Conservation (phyloP, 2,329 filamentous ascomycete genomes). For the Alternaria sp. region DNA sequence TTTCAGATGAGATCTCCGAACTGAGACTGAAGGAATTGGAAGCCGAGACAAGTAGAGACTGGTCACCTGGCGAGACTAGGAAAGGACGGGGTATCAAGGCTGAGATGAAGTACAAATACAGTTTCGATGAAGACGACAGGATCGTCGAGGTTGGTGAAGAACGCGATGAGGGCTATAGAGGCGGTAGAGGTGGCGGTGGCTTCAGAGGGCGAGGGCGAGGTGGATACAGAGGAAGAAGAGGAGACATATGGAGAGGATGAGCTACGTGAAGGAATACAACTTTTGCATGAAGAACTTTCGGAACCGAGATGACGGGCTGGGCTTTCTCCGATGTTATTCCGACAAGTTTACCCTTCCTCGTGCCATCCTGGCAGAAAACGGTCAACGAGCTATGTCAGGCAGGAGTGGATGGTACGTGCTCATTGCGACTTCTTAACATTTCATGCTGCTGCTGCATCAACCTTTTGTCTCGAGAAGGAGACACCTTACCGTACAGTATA, state of each 20-base stretch:
- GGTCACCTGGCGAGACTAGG: conserved; percentile 46
- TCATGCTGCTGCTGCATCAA: neutral
- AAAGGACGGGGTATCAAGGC: conserved; percentile 42
- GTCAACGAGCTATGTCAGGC: neutral
- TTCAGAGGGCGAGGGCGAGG: conserved; percentile 13
- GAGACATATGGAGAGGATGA: conserved; percentile 12
- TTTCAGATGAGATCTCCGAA: conserved; percentile 69
- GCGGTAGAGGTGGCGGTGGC: conserved; percentile 8
- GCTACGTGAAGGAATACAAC: neutral
- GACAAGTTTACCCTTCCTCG: neutral
- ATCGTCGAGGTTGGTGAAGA: conserved; percentile 54
- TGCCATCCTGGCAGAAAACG: neutral
- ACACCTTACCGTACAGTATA: neutral
- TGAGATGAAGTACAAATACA: conserved; percentile 49
- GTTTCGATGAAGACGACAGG: conserved; percentile 56
- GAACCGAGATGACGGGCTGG: neutral
- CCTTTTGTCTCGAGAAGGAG: neutral
- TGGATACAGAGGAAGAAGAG: conserved; percentile 9
- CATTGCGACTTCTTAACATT: neutral
- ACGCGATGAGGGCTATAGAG: conserved; percentile 27
- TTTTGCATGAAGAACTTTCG: neutral
- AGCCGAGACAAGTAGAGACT: conserved; percentile 54
- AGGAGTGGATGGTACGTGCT: neutral
- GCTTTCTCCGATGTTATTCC: neutral
- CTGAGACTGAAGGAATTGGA: conserved; percentile 70